Evolutionary conservation across 768 basidiomycete genomes (phyloP).

Genomic region (Kwoniella europaea): DNA sequence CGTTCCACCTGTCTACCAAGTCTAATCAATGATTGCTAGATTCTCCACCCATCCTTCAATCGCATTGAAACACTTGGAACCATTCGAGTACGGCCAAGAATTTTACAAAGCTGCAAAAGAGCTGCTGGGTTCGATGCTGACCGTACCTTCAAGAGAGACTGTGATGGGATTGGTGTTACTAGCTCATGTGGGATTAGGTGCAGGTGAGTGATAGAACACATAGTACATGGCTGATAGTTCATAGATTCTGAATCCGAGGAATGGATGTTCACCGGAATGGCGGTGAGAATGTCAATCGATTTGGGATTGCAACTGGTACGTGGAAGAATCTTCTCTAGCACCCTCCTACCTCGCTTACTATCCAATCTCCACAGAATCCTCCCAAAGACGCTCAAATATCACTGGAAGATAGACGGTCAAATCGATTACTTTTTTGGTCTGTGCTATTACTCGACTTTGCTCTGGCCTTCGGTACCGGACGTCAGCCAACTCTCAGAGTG

Average conservation of each 20-base stretch:
- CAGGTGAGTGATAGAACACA: constrained; percentile 31
- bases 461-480: constrained; percentile 36
- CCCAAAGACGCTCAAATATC: constrained; percentile 25
- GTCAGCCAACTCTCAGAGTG: constrained; percentile 34
- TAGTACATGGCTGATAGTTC: neutral
- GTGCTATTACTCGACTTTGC: constrained; percentile 41
- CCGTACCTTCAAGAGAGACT: constrained; percentile 37
- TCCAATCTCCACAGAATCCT: constrained; percentile 24
- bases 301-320: constrained; percentile 44
- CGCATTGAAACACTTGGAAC: constrained; percentile 23
- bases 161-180: constrained; percentile 35
- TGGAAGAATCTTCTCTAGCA: neutral
- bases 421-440: constrained; percentile 41
- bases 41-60: constrained; percentile 42
- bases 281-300: constrained; percentile 44
- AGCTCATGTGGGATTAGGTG: constrained; percentile 31
- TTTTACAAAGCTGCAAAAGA: constrained; percentile 41
- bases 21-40: constrained; percentile 11
- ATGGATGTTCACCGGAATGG: constrained; percentile 43
- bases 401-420: constrained; percentile 22
- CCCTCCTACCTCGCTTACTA: neutral
- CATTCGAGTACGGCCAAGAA: constrained; percentile 34
- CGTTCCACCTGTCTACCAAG: neutral
- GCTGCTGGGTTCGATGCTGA: constrained; percentile 41
- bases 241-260: constrained; percentile 41